Evolutionary conservation across 2,329 filamentous ascomycete genomes (phyloP).

Genomic region (Diaporthe capsici): DNA sequence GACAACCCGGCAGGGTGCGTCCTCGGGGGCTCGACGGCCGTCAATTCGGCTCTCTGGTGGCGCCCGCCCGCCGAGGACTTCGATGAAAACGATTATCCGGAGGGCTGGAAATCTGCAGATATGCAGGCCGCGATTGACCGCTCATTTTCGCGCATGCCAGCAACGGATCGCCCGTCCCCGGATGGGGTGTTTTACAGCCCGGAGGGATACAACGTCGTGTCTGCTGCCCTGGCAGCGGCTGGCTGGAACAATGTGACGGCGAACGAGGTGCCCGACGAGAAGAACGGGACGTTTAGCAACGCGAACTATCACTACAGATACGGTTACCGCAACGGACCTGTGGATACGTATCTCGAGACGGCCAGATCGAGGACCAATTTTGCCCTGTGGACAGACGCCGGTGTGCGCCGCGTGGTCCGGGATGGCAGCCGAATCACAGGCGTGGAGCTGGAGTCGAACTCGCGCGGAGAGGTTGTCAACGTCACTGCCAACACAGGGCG

Average conservation of each 20-base stretch:
- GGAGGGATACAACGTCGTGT: conserved; percentile 71
- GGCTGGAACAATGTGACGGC: conserved; percentile 73
- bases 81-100: conserved; percentile 75
- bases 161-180: conserved; percentile 71
- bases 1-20: conserved; percentile 81
- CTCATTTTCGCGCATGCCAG: conserved; percentile 74
- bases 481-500: conserved; percentile 69
- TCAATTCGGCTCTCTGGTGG: conserved; percentile 80
- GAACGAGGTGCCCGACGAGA: conserved; percentile 69
- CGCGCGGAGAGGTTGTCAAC: conserved; percentile 67
- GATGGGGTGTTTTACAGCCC: conserved; percentile 68
- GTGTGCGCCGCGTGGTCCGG: conserved; percentile 72
- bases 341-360: conserved; percentile 75
- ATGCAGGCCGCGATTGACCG: conserved; percentile 68
- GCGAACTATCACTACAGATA: conserved; percentile 74
- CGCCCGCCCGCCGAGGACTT: conserved; percentile 7
- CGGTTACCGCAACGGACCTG: conserved; percentile 74
- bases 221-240: conserved; percentile 65
- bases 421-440: conserved; percentile 70
- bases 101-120: conserved; percentile 75
- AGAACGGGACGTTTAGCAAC: conserved; percentile 73
- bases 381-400: conserved; percentile 71
- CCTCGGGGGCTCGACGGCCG: conserved; percentile 75
- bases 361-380: conserved; percentile 72
- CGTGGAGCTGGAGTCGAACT: conserved; percentile 68